Conservation (phyloP, 257 asterid species). For the Plantago ovata region DNA sequence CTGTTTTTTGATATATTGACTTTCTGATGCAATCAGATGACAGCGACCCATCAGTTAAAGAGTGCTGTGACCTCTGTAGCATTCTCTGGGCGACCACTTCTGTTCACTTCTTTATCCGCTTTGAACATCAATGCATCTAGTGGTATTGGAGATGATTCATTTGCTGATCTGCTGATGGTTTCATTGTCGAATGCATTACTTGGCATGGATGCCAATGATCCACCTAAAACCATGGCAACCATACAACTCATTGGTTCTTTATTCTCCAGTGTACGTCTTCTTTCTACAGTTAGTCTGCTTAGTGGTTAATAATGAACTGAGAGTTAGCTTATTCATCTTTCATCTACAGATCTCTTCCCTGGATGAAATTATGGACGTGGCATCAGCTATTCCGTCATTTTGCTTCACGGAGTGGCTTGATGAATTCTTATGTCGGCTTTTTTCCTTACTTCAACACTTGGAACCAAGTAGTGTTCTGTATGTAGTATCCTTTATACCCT, state of each 20-base stretch:
- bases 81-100: conserved; percentile 78
- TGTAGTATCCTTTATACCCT: conserved; percentile 34
- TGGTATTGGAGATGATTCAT: conserved; percentile 51
- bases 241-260: conserved; percentile 94
- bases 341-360: conserved; percentile 70
- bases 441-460: conserved; percentile 91
- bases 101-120: conserved; percentile 52
- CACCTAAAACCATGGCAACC: conserved; percentile 97
- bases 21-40: conserved; percentile 56
- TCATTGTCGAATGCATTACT: conserved; percentile 88
- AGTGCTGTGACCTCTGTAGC: conserved; percentile 94
- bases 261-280: conserved; percentile 74
- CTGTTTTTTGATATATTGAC: conserved; percentile 19
- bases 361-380: conserved; percentile 63
- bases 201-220: conserved; percentile 99
- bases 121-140: conserved; percentile 36
- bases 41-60: conserved; percentile 99
- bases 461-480: conserved; percentile 91
- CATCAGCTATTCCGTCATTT: conserved; percentile 58
- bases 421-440: conserved; percentile 87
- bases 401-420: conserved; percentile 96
- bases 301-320: conserved; percentile 9
- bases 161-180: conserved; percentile 74
- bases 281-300: conserved; percentile 17
- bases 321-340: conserved; percentile 35